These are phyloP conservation scores for Angophora floribunda DNA, from an alignment of 345 rosid species.

Conservation along the genomic window DNA sequence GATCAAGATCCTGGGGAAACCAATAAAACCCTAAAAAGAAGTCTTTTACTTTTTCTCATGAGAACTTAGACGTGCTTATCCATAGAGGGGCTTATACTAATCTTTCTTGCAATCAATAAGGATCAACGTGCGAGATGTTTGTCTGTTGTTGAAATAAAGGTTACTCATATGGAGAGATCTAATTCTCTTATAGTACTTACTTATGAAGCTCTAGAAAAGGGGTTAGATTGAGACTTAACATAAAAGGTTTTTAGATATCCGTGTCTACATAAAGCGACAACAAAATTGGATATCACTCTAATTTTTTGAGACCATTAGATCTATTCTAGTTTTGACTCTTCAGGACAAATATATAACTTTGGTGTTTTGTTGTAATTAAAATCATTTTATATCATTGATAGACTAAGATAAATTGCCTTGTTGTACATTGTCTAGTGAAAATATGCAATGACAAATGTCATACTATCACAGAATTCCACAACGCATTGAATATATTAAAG, in stretches of 20 bases:
- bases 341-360: not conserved
- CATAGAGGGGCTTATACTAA: not conserved
- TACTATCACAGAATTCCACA: not conserved
- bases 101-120: not conserved
- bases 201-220: too few species aligned
- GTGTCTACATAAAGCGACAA: not conserved
- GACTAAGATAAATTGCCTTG: not conserved
- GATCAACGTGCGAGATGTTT: not conserved
- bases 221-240: not conserved
- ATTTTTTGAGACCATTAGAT: not conserved
- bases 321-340: too few species aligned
- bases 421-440: fast-evolving
- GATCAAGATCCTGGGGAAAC: too few species aligned
- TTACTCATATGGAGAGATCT: not conserved
- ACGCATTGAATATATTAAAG: not conserved
- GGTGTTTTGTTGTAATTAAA: too few species aligned
- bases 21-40: not conserved
- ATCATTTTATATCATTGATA: too few species aligned
- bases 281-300: too few species aligned
- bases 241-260: not conserved
- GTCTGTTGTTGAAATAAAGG: not conserved
- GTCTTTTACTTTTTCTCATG: not conserved
- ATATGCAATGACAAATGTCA: not conserved
- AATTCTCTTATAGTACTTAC: not conserved
- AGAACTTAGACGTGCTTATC: not conserved